These are phyloP conservation scores for Fusarium keratoplasticum DNA, from an alignment of 2,329 filamentous ascomycete genomes.

Conservation along the genomic window DNA sequence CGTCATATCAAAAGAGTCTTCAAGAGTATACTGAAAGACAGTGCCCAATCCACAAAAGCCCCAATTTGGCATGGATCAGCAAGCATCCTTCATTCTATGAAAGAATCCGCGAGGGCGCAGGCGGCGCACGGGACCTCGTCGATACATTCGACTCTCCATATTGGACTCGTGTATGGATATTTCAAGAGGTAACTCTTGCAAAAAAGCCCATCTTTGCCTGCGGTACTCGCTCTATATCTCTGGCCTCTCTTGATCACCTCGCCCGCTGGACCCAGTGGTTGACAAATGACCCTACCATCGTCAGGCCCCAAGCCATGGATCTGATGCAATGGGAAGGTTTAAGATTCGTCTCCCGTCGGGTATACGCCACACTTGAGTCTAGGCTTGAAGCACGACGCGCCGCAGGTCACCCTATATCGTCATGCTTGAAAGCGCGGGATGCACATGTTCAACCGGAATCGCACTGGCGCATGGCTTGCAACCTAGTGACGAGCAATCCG, in stretches of 20 bases:
- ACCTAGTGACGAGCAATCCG: background rate
- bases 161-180: conserved; percentile 16
- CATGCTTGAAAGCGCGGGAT: background rate
- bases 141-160: background rate
- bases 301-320: background rate
- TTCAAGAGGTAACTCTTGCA: conserved; percentile 14
- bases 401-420: background rate
- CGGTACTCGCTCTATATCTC: background rate
- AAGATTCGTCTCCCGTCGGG: background rate
- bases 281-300: background rate
- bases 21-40: background rate
- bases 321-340: background rate
- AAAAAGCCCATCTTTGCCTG: conserved; percentile 5
- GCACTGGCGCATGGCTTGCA: background rate
- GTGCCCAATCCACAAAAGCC: no score
- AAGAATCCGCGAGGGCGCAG: background rate
- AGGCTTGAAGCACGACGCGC: background rate
- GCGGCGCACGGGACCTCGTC: background rate
- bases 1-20: conserved; percentile 2
- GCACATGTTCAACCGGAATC: background rate
- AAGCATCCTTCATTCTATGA: background rate
- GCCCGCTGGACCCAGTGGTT: background rate
- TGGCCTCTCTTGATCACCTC: background rate
- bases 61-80: background rate
- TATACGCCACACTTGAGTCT: background rate